A percentile compares a stretch with the other conserved stretches of the same genome.
Conservation (phyloP, 108 stramenopile species). For the Cyclostephanos tholiformis region DNA sequence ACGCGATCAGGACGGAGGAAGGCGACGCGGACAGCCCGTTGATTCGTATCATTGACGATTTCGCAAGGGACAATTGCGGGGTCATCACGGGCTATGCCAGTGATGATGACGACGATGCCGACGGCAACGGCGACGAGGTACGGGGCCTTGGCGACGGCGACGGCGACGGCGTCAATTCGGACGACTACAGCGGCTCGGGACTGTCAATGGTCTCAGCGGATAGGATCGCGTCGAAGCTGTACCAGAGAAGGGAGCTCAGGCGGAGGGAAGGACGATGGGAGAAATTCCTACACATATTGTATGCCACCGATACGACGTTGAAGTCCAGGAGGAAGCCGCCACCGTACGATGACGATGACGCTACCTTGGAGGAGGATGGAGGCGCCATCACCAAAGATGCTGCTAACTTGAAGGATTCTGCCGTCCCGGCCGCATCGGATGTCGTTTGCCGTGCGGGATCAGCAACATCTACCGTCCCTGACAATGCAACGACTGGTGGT, state of each 20-base stretch:
- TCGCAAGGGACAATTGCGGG: conserved; percentile 28
- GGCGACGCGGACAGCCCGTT: conserved; percentile 25
- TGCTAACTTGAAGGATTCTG: no score
- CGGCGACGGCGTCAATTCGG: not conserved
- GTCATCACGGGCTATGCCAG: not conserved
- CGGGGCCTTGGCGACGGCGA: not conserved
- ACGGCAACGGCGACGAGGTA: conserved; percentile 9
- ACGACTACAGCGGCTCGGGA: no score
- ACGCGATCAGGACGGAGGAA: not conserved
- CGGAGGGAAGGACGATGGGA: not conserved
- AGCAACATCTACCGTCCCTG: no score
- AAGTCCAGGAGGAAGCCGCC: not conserved
- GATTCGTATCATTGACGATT: conserved; percentile 43
- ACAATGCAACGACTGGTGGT: no score
- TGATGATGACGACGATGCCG: not conserved
- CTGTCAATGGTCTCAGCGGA: no score
- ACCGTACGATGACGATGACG: not conserved
- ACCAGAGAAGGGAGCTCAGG: conserved; percentile 13
- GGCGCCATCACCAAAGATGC: no score
- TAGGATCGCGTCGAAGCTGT: conserved; percentile 5
- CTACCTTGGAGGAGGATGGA: not conserved
- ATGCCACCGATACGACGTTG: not conserved
- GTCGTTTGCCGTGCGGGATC: no score
- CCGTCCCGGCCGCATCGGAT: no score
- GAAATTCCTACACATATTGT: conserved; percentile 8